Evolutionary conservation across 192 early-diverging fungal genomes (phyloP).

Genomic region (Gamsiella multidivaricata): DNA sequence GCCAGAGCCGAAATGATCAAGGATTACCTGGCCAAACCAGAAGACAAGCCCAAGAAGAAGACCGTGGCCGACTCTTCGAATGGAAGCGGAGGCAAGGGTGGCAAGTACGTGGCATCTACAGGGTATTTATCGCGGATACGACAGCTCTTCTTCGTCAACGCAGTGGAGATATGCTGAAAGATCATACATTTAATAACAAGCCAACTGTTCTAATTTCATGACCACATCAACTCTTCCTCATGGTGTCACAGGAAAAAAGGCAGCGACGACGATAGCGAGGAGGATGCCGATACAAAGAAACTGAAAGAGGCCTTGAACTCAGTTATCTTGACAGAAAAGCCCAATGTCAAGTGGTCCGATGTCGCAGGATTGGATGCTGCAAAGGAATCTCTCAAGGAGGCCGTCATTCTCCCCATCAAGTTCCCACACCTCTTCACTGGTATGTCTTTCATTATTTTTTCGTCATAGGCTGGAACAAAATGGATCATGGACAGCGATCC

Average conservation of each 20-base stretch:
- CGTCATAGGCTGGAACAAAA: not conserved
- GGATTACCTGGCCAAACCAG: constrained; percentile 79
- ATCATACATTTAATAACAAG: too few species aligned
- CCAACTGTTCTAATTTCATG: not conserved
- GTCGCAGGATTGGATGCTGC: constrained; percentile 95
- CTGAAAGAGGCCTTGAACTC: constrained; percentile 58
- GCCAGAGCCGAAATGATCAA: constrained; percentile 95
- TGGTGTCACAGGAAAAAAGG: constrained; percentile 59
- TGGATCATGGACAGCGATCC: too few species aligned
- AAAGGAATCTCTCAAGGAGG: constrained; percentile 97
- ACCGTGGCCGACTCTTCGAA: constrained; percentile 70
- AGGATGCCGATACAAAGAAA: constrained; percentile 62
- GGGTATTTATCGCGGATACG: not conserved
- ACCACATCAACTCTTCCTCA: not conserved
- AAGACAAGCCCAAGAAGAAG: constrained; percentile 72
- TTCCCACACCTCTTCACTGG: constrained; percentile 97
- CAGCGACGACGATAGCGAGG: constrained; percentile 55
- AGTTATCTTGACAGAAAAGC: constrained; percentile 95
- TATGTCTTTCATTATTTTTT: constrained; percentile 9
- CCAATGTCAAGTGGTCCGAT: constrained; percentile 97
- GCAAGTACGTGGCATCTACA: constrained; percentile 21
- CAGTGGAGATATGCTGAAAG: too few species aligned
- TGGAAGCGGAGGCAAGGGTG: constrained; percentile 56
- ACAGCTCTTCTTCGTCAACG: not conserved
- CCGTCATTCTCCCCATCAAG: constrained; percentile 97